These are phyloP conservation scores for Euphorbia corollata DNA, from an alignment of 441 rosid genomes.

Conservation along the genomic window DNA sequence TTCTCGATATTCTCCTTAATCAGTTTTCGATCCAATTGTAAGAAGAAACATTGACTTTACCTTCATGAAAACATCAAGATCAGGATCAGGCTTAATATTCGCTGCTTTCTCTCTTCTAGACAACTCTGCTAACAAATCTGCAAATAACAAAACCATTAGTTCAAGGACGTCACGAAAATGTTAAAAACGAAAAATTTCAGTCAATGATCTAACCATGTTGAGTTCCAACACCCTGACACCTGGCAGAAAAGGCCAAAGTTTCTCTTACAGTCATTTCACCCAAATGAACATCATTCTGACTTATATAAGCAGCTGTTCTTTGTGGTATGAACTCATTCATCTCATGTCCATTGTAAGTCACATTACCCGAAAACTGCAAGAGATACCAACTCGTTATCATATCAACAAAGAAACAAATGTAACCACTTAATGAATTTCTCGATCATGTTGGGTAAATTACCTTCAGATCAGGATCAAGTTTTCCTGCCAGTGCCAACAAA, in stretches of 20 bases:
- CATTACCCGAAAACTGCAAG: constrained; percentile 19
- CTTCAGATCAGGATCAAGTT: constrained; percentile 23
- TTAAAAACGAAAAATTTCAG: not conserved
- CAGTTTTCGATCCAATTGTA: not conserved
- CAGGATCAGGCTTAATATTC: constrained; percentile 22
- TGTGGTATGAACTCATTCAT: constrained; percentile 23
- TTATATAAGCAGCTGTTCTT: constrained; percentile 24
- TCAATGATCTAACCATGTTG: constrained; percentile 11
- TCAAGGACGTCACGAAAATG: not conserved
- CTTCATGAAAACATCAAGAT: constrained; percentile 25
- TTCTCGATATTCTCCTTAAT: not conserved
- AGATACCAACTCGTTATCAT: not conserved
- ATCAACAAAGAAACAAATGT: not conserved
- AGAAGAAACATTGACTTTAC: not conserved
- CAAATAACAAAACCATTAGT: not conserved
- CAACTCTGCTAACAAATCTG: constrained; percentile 21
- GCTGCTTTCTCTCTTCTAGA: constrained; percentile 21
- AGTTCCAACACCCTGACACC: constrained; percentile 22
- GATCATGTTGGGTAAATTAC: not conserved
- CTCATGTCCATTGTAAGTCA: constrained; percentile 21
- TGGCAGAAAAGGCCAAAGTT: constrained; percentile 22
- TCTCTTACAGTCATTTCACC: constrained; percentile 28
- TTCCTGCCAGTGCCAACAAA: constrained; percentile 25
- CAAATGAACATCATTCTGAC: constrained; percentile 21
- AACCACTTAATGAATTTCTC: not conserved